Evolutionary conservation across 805 yeast species (phyloP), one percentile per base, ranked within the genome.

Genomic region (Ogataea neopini): DNA sequence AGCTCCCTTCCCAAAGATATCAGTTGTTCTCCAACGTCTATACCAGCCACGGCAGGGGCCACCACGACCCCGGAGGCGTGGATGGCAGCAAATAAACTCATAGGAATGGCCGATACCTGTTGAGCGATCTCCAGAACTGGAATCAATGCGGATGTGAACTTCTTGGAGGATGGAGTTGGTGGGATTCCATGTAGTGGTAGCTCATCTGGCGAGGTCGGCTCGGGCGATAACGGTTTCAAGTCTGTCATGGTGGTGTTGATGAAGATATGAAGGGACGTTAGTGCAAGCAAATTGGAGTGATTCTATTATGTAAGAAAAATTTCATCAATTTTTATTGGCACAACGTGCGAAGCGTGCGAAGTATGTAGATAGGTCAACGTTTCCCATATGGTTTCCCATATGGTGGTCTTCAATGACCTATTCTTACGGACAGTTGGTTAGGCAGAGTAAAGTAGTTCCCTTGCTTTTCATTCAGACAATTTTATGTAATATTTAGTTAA

Each of bases 1-100:
- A 86, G 55, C 14, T 80, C 75, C 32, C 92, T 70, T 0, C 81
- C 80, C 67, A 83, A 69, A 52, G 82, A 77, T 43, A 86, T 69
- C 26, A 80, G 53, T 44, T 82, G 84, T 44, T 82, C 76, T 2
- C 79, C 76, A 2, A 72, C 46, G 0, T 62, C 71, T 1, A 66
- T 47, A 6, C 79, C 75, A 3, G 79, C 57, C 3, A 75, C 59
- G 0, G 67, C 62, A 0, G 94, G 92, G 0, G 77, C 71, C 1
- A 78, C 53, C 0, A 79, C 68, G 4, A 81, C 84, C 0, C 84
- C 71, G 1, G 79, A 50, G 0, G 79, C 57, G 61, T 86, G 94
- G 8, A 86, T 63, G 0, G 79, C 73, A 1, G 81, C 63, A 59
- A 86, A 86, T 1, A 74, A 65, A 0, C 76, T 59, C 60, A 86